A percentile compares a stretch with the other conserved stretches of the same genome.
phyloP scores from a whole-genome alignment of 495 filamentous ascomycete genomes.

The Penicillium malachiteum region DNA sequence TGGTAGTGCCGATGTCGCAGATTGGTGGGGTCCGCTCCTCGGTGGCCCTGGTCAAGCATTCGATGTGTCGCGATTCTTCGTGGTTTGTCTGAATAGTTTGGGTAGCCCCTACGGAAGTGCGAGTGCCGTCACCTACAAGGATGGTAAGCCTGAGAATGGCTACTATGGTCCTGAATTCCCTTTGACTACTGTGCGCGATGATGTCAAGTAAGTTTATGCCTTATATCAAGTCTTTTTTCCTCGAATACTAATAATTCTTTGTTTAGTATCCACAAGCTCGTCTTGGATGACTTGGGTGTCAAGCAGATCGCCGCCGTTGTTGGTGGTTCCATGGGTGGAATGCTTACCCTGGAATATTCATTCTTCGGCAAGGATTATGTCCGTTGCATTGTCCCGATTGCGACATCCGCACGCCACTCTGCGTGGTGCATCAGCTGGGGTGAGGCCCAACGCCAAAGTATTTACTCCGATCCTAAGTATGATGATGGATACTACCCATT shows the following conservation, averaged over 20 bases:
- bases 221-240: neutral
- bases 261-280: constrained; percentile 77
- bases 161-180: constrained; percentile 96
- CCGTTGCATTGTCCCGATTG: constrained; percentile 85
- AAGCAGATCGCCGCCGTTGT: constrained; percentile 83
- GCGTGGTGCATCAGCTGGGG: constrained; percentile 99
- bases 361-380: constrained; percentile 96
- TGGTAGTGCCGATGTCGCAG: constrained; percentile 90
- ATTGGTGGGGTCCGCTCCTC: constrained; percentile 97
- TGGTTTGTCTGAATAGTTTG: constrained; percentile 93
- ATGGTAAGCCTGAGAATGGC: constrained; percentile 70
- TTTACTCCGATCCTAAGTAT: constrained; percentile 97
- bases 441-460: constrained; percentile 95
- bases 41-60: constrained; percentile 89
- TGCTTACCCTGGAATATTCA: constrained; percentile 95
- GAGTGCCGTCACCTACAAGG: constrained; percentile 86
- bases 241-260: neutral
- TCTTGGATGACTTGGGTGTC: constrained; percentile 88
- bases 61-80: constrained; percentile 87
- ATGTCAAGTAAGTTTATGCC: constrained; percentile 70
- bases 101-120: constrained; percentile 96
- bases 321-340: constrained; percentile 97
- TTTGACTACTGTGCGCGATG: constrained; percentile 89
- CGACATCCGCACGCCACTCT: constrained; percentile 90
- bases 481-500: constrained; percentile 93